These are phyloP conservation scores for Lyophyllum semitale DNA, from an alignment of 768 basidiomycete genomes.

Conservation along the genomic window DNA sequence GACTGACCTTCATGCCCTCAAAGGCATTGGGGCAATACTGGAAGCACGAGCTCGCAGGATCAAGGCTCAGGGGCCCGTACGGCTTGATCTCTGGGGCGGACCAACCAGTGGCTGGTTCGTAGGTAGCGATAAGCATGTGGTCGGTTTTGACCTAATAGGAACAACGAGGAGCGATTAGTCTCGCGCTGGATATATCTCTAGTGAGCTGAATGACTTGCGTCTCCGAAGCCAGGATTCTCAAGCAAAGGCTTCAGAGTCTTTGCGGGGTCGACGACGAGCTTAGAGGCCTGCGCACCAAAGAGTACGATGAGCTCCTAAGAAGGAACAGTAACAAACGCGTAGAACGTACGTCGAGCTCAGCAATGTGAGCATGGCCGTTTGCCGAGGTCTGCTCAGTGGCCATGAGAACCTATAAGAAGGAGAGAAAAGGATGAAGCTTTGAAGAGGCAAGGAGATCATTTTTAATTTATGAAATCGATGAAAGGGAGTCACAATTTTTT, in stretches of 20 bases:
- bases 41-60: constrained; percentile 75
- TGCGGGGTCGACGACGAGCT: constrained; percentile 48
- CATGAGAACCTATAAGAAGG: constrained; percentile 10
- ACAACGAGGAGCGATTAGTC: not conserved
- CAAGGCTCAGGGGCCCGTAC: constrained; percentile 66
- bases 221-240: constrained; percentile 56
- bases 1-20: constrained; percentile 77
- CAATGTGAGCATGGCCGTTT: not conserved
- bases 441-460: no score
- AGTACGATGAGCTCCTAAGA: not conserved
- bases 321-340: not conserved
- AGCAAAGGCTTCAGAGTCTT: constrained; percentile 53
- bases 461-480: not conserved
- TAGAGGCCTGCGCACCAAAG: constrained; percentile 48
- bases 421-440: not conserved
- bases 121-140: constrained; percentile 76
- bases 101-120: constrained; percentile 68
- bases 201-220: constrained; percentile 34
- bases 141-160: constrained; percentile 60
- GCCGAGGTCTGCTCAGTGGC: constrained; percentile 15
- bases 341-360: constrained; percentile 17
- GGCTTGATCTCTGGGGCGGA: constrained; percentile 72
- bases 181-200: not conserved
- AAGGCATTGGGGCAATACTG: constrained; percentile 88
- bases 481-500: constrained; percentile 3